phyloP scores from a whole-genome alignment of 2,329 filamentous ascomycete genomes.

The Aspergillus tamarii region DNA sequence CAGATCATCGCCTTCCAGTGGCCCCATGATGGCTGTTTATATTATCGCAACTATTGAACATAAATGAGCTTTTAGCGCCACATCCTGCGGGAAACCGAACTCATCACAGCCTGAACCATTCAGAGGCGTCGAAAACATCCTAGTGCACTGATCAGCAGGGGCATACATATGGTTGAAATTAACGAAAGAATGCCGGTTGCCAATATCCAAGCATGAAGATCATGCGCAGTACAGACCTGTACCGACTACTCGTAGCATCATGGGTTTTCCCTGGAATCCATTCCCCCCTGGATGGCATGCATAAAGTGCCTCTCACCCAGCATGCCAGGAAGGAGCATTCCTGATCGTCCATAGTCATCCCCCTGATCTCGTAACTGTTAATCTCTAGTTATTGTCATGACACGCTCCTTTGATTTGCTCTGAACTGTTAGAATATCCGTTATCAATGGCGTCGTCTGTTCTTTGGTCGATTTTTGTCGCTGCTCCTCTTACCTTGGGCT shows the following conservation, averaged over 20 bases:
- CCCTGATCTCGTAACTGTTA: not conserved
- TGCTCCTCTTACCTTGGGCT: conserved; percentile 10
- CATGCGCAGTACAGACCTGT: not conserved
- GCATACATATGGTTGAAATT: not conserved
- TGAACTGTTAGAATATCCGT: not conserved
- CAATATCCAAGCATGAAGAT: not conserved
- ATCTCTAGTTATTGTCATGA: not conserved
- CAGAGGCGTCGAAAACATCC: not conserved
- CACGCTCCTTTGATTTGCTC: not conserved
- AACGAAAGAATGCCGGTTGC: not conserved
- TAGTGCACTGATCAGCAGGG: not conserved
- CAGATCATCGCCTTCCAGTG: not conserved
- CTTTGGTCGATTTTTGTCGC: conserved; percentile 10
- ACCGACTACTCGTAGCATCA: too few relatives aligned
- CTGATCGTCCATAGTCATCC: not conserved
- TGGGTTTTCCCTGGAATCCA: not conserved
- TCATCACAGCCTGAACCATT: not conserved
- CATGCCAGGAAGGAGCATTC: conserved; percentile 12
- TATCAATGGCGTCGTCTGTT: not conserved
- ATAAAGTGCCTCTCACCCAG: conserved; percentile 1
- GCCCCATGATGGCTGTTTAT: not conserved
- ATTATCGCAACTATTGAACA: not conserved
- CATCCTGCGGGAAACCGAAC: not conserved
- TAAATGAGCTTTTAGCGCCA: not conserved
- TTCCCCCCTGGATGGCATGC: not conserved